phyloP scores from a whole-genome alignment of 1,284 basidiomycete genomes.

The Lignosus rhinocerotis region DNA sequence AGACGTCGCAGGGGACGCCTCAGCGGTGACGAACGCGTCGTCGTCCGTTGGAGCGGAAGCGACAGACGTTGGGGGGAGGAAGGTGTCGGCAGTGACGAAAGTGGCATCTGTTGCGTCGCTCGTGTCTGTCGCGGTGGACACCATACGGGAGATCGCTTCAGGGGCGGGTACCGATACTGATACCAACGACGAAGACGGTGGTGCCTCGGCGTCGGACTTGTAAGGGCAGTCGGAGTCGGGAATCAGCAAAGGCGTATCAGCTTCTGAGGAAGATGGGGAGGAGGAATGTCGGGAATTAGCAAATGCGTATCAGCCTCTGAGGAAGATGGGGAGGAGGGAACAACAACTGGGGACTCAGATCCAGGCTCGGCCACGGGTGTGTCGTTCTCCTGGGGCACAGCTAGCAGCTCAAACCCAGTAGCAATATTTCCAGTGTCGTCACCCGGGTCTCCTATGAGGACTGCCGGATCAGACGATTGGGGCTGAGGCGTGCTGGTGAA shows the following conservation, averaged over 20 bases:
- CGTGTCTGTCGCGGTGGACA: constrained; percentile 7
- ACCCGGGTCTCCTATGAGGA: background rate
- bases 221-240: no score
- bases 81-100: constrained; percentile 8
- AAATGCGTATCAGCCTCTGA: no score
- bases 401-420: background rate
- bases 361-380: no score
- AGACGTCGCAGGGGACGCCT: background rate
- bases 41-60: background rate
- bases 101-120: constrained; percentile 14
- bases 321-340: no score
- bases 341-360: no score
- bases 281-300: no score
- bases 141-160: constrained; percentile 8
- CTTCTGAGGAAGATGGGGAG: no score
- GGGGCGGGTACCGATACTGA: background rate
- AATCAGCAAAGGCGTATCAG: no score
- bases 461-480: no score
- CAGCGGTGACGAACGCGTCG: background rate
- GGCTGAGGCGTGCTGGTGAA: no score
- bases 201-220: no score
- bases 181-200: background rate
- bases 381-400: no score
- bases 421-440: background rate
- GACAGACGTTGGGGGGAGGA: background rate